Percentiles rank a stretch among this genome's conserved stretches.
phyloP scores from a whole-genome alignment of 2,329 filamentous ascomycete species.

The Monosporascus sp. region DNA sequence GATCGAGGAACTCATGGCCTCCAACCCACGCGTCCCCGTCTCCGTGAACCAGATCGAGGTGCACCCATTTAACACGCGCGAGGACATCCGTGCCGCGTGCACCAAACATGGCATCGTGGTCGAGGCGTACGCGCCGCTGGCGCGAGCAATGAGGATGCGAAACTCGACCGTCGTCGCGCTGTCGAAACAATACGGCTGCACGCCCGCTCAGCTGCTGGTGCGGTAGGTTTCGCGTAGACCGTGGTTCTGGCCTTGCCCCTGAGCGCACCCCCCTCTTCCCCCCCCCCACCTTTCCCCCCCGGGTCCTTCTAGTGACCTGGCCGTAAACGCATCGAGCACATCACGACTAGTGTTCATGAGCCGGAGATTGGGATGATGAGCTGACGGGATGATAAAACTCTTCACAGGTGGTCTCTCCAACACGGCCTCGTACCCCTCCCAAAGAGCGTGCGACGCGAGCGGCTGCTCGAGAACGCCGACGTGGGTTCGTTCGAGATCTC shows the following conservation, averaged over 20 bases:
- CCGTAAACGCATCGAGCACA: too few relatives aligned
- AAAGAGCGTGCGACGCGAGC: conserved; percentile 59
- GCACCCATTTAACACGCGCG: conserved; percentile 75
- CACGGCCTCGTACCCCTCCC: conserved; percentile 67
- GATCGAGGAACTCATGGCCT: conserved; percentile 63
- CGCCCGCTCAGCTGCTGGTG: conserved; percentile 68
- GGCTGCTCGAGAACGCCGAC: conserved; percentile 60
- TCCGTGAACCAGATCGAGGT: conserved; percentile 78
- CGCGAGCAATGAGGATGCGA: conserved; percentile 62
- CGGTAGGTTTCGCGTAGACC: conserved; percentile 25
- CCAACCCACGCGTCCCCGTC: conserved; percentile 56
- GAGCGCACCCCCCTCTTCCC: too few relatives aligned
- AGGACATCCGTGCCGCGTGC: conserved; percentile 61
- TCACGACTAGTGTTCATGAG: too few relatives aligned
- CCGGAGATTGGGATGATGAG: too few relatives aligned
- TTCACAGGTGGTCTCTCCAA: conserved; percentile 65
- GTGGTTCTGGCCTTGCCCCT: too few relatives aligned
- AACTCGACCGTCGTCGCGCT: conserved; percentile 58
- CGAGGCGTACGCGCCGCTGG: conserved; percentile 76
- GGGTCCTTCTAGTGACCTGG: too few relatives aligned
- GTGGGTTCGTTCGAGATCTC: conserved; percentile 57
- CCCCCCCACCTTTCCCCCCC: too few relatives aligned
- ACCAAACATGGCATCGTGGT: conserved; percentile 61
- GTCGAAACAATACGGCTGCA: conserved; percentile 63
- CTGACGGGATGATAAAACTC: not conserved